These are phyloP conservation scores for Blastobotrys capitulatus DNA, from an alignment of 1,139 yeast genomes.

Conservation along the genomic window DNA sequence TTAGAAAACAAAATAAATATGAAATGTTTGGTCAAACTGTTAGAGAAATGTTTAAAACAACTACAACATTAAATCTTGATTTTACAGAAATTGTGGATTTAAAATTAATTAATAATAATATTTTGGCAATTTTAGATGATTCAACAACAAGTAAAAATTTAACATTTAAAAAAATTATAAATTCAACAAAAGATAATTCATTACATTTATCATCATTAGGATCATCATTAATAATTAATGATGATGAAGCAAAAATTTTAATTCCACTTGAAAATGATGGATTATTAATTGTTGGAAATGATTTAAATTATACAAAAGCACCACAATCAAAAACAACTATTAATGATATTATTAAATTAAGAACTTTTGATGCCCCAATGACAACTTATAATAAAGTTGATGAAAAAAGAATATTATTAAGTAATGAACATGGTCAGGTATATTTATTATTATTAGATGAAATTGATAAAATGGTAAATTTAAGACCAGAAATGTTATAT, in stretches of 20 bases:
- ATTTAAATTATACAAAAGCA: not conserved
- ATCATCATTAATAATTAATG: not conserved
- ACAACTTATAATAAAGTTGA: not conserved
- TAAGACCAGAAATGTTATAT: conserved; percentile 9
- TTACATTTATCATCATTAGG: not conserved
- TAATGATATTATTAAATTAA: not conserved
- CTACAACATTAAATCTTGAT: conserved; percentile 9
- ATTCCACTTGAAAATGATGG: not conserved
- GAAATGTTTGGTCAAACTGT: not conserved
- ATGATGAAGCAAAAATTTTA: not conserved
- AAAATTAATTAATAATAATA: conserved; percentile 13
- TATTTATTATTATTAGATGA: conserved; percentile 8
- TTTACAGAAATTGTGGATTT: conserved; percentile 13
- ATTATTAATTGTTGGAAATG: not conserved
- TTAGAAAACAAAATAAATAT: conserved; percentile 4
- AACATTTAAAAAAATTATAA: not conserved
- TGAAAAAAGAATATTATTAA: not conserved
- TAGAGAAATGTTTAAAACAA: conserved; percentile 2
- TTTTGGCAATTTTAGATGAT: conserved; percentile 1
- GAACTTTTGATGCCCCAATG: not conserved
- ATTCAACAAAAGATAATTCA: not conserved
- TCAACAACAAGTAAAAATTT: not conserved
- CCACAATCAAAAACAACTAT: not conserved
- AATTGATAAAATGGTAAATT: not conserved
- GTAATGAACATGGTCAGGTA: conserved; percentile 2